phyloP scores from a whole-genome alignment of 129 eudicot genomes.

The Centaurea solstitialis region DNA sequence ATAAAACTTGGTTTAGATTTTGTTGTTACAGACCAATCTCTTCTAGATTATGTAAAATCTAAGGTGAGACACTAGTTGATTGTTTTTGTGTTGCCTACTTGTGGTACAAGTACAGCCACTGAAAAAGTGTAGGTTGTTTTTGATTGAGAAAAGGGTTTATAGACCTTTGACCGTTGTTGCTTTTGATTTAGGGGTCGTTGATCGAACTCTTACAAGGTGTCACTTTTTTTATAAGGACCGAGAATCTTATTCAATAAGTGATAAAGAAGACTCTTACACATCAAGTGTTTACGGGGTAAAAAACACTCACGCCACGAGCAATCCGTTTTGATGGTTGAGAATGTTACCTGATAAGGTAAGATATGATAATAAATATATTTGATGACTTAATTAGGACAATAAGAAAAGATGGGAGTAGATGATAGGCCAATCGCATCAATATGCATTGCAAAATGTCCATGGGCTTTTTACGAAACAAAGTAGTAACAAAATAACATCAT shows the following conservation, averaged over 20 bases:
- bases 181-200: not conserved
- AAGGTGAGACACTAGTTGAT: not conserved
- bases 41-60: conserved; percentile 5
- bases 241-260: no score
- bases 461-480: no score
- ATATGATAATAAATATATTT: no score
- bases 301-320: not conserved
- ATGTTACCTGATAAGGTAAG: not conserved
- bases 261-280: no score
- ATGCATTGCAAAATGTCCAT: no score
- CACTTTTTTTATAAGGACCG: not conserved
- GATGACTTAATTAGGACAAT: no score
- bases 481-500: no score
- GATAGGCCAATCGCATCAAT: no score
- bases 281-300: not conserved
- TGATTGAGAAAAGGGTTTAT: not conserved
- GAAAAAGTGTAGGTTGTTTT: not conserved
- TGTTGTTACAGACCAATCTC: not conserved
- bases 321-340: not conserved
- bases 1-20: not conserved
- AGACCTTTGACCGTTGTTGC: not conserved
- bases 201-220: not conserved
- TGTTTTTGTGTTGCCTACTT: not conserved
- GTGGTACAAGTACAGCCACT: not conserved
- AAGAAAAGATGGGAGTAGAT: no score